phyloP scores from a whole-genome alignment of 305 asterid species.

The Lippia alba region DNA sequence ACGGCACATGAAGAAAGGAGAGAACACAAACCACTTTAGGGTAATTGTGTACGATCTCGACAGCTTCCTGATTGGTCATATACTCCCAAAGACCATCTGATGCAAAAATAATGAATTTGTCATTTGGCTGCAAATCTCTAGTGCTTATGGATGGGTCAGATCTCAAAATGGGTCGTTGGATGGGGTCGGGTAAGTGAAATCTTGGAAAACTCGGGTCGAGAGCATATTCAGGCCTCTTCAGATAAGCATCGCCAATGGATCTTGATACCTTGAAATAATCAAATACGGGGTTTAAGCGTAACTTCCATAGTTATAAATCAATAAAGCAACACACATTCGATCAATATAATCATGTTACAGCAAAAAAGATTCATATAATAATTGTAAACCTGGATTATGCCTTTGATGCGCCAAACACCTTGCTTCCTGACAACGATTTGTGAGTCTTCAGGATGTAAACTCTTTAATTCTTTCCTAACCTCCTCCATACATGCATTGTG shows the following conservation, averaged over 20 bases:
- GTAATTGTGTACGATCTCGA: constrained; percentile 66
- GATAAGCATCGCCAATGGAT: constrained; percentile 88
- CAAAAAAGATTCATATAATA: not conserved
- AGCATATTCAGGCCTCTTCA: constrained; percentile 73
- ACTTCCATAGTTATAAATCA: not conserved
- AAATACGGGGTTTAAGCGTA: no score
- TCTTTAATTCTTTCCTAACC: constrained; percentile 65
- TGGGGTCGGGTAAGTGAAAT: constrained; percentile 69
- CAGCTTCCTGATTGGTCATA: constrained; percentile 76
- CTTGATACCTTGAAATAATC: constrained; percentile 67
- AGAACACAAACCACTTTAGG: constrained; percentile 60
- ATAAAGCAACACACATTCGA: not conserved
- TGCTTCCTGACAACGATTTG: constrained; percentile 54
- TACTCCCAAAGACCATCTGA: constrained; percentile 94
- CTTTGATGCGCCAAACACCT: constrained; percentile 84
- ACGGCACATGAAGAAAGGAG: not conserved
- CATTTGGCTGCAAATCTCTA: constrained; percentile 51
- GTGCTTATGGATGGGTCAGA: constrained; percentile 71
- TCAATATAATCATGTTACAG: not conserved
- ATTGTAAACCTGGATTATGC: constrained; percentile 70
- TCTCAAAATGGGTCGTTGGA: constrained; percentile 63
- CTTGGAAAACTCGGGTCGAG: constrained; percentile 61
- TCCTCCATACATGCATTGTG: constrained; percentile 71
- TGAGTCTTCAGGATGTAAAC: constrained; percentile 68
- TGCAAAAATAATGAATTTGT: constrained; percentile 78